Conservation (phyloP, 805 yeast genomes). For the Kregervanrija fluxuum region DNA sequence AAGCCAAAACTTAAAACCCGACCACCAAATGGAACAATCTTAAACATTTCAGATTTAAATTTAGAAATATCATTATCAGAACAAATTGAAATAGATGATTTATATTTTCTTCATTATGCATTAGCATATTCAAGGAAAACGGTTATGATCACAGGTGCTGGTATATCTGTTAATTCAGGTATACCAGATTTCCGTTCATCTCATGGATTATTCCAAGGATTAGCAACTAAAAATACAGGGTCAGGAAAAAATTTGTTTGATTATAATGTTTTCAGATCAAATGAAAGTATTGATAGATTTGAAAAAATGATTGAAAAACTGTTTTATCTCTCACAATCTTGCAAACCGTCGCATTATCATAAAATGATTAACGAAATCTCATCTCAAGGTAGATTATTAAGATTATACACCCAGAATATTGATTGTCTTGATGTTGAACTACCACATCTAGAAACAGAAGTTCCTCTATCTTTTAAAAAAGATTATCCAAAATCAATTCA, state of each 20-base stretch:
- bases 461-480: slow-evolving; percentile 35
- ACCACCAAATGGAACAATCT: slow-evolving; percentile 39
- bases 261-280: slow-evolving; percentile 63
- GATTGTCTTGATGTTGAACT: slow-evolving; percentile 70
- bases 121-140: slow-evolving; percentile 48
- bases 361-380: slow-evolving; percentile 52
- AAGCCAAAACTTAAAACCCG: slow-evolving; percentile 41
- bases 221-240: slow-evolving; percentile 33
- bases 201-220: slow-evolving; percentile 62
- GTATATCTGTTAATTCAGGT: slow-evolving; percentile 84
- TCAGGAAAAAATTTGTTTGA: slow-evolving; percentile 64
- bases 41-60: slow-evolving; percentile 29
- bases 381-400: slow-evolving; percentile 51
- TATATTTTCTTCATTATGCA: slow-evolving; percentile 45
- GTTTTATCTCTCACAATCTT: slow-evolving; percentile 43
- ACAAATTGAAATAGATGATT: slow-evolving; percentile 33
- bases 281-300: slow-evolving; percentile 52
- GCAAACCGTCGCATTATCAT: slow-evolving; percentile 75
- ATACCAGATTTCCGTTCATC: slow-evolving; percentile 75
- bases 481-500: slow-evolving; percentile 55
- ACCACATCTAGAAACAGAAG: slow-evolving; percentile 37
- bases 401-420: slow-evolving; percentile 84
- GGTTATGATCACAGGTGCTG: slow-evolving; percentile 80
- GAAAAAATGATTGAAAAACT: slow-evolving; percentile 68
- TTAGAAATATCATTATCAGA: slow-evolving; percentile 21